Conservation (phyloP, 257 asterid genomes). For the Lavandula angustifolia region DNA sequence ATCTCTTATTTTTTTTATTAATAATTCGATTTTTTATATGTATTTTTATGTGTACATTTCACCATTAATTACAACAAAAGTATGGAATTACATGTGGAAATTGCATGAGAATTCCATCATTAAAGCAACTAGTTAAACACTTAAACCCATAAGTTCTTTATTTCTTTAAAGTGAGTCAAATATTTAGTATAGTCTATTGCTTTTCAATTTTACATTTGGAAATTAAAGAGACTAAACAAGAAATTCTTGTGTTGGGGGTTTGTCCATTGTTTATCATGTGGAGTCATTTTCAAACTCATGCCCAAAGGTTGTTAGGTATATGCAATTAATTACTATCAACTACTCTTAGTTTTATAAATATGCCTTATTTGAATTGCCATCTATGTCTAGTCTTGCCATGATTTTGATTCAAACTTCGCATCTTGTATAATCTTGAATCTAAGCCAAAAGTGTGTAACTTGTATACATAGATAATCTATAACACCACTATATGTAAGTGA, state of each 20-base stretch:
- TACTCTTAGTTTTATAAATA: neutral
- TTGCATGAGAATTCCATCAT: no score
- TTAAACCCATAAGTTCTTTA: no score
- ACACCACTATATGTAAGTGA: no score
- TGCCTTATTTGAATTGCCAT: constrained; percentile 19
- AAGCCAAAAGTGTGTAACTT: no score
- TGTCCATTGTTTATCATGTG: constrained; percentile 7
- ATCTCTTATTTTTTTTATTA: neutral
- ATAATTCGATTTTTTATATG: no score
- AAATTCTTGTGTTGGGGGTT: neutral
- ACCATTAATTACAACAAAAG: no score
- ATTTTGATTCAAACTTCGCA: neutral
- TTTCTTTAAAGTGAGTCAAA: no score
- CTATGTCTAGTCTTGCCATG: neutral
- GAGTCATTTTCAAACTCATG: constrained; percentile 18
- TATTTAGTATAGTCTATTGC: no score
- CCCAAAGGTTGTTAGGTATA: constrained; percentile 24
- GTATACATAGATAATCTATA: no score
- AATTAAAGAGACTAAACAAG: neutral
- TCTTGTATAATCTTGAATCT: neutral
- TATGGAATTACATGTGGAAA: no score
- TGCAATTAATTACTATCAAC: constrained; percentile 27
- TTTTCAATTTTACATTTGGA: neutral
- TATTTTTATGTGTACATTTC: no score
- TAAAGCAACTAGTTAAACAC: no score